Conservation (phyloP, 768 basidiomycete species). For the Russula foetens region DNA sequence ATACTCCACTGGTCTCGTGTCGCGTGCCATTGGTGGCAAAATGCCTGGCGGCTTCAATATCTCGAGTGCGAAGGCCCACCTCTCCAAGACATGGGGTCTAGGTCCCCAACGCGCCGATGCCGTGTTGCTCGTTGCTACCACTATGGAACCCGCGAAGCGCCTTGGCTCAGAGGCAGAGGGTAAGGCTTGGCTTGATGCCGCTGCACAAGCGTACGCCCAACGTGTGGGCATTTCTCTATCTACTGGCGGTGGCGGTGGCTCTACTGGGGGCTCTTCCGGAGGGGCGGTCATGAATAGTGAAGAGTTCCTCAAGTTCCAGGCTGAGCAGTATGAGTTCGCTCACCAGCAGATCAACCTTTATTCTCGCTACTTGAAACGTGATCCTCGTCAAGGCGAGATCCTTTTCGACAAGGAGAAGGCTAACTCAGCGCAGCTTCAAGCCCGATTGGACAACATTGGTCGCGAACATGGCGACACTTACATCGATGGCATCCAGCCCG, state of each 20-base stretch:
- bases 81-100: slow-evolving; percentile 93
- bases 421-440: slow-evolving; percentile 61
- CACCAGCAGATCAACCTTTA: slow-evolving; percentile 91
- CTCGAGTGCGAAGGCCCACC: slow-evolving; percentile 80
- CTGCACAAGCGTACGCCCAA: slow-evolving; percentile 80
- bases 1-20: slow-evolving; percentile 83
- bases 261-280: slow-evolving; percentile 51
- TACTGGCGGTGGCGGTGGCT: slow-evolving; percentile 54
- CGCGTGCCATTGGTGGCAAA: slow-evolving; percentile 88
- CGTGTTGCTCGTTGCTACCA: slow-evolving; percentile 84
- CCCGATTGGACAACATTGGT: slow-evolving; percentile 78
- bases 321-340: slow-evolving; percentile 87
- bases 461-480: slow-evolving; percentile 92
- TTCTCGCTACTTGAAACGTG: slow-evolving; percentile 93
- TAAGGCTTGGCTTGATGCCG: slow-evolving; percentile 85
- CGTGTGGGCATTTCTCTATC: slow-evolving; percentile 82
- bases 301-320: slow-evolving; percentile 94
- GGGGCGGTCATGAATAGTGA: slow-evolving; percentile 95
- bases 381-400: slow-evolving; percentile 88
- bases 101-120: slow-evolving; percentile 84
- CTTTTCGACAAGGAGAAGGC: slow-evolving; percentile 84
- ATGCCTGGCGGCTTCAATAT: slow-evolving; percentile 99
- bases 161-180: slow-evolving; percentile 86
- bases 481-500: slow-evolving; percentile 89
- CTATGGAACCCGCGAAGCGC: slow-evolving; percentile 91